Conservation (phyloP, 208 protist genomes). For the Phytomonas francai region DNA sequence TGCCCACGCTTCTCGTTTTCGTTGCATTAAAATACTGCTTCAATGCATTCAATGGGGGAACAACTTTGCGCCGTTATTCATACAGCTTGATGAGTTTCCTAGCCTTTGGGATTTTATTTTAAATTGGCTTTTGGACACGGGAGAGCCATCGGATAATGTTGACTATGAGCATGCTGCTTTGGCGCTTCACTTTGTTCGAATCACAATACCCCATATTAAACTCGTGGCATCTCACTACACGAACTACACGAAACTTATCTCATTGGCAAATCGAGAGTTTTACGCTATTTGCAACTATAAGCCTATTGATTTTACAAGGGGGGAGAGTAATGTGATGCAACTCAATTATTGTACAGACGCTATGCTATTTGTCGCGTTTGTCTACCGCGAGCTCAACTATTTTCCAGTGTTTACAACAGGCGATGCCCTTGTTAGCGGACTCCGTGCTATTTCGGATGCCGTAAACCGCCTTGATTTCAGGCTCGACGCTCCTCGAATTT, state of each 20-base stretch:
- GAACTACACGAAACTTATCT: slow-evolving; percentile 49
- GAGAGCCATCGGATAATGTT: slow-evolving; percentile 26
- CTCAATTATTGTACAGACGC: slow-evolving; percentile 68
- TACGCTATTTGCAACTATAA: slow-evolving; percentile 61
- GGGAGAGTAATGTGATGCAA: neutral
- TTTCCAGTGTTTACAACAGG: slow-evolving; percentile 46
- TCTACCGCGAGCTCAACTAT: slow-evolving; percentile 76
- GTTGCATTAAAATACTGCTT: slow-evolving; percentile 75
- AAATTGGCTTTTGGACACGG: slow-evolving; percentile 41
- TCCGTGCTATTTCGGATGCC: slow-evolving; percentile 23
- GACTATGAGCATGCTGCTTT: slow-evolving; percentile 56
- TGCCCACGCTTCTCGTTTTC: slow-evolving; percentile 21
- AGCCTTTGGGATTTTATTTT: slow-evolving; percentile 72
- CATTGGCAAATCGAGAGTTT: slow-evolving; percentile 52
- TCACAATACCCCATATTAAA: slow-evolving; percentile 81
- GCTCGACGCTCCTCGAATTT: slow-evolving; percentile 20
- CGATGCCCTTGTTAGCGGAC: slow-evolving; percentile 18
- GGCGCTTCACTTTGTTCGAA: slow-evolving; percentile 67
- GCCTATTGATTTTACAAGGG: slow-evolving; percentile 1
- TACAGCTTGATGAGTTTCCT: slow-evolving; percentile 62
- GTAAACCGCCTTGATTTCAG: slow-evolving; percentile 3
- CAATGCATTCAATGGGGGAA: slow-evolving; percentile 77
- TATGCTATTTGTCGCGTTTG: slow-evolving; percentile 66
- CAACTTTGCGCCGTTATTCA: slow-evolving; percentile 71
- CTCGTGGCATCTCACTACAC: slow-evolving; percentile 75